Percentiles rank a stretch among this genome's conserved stretches.
These are phyloP conservation scores for Trichaptum fuscoviolaceum DNA, from an alignment of 768 basidiomycete genomes.

Conservation along the genomic window DNA sequence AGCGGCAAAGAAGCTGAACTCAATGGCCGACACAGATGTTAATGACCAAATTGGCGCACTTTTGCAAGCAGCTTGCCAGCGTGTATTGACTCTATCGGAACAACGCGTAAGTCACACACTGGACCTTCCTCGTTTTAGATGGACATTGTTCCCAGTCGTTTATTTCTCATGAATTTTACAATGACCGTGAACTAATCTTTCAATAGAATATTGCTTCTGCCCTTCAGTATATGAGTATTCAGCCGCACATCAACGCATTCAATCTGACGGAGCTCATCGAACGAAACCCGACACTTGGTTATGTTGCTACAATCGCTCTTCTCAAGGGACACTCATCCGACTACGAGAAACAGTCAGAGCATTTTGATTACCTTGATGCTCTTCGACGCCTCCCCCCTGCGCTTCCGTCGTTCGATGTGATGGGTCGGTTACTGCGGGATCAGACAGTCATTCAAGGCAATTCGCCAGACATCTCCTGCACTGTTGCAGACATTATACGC, in stretches of 20 bases:
- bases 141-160: neutral
- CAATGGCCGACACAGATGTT: neutral
- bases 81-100: slow-evolving; percentile 70
- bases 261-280: slow-evolving; percentile 64
- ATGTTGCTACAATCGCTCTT: slow-evolving; percentile 58
- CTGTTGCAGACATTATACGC: slow-evolving; percentile 60
- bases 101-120: slow-evolving; percentile 48
- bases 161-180: neutral
- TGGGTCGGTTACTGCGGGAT: slow-evolving; percentile 65
- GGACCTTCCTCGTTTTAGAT: neutral
- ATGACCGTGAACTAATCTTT: neutral
- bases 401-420: slow-evolving; percentile 66
- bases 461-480: slow-evolving; percentile 42
- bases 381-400: slow-evolving; percentile 65
- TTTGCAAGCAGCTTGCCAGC: slow-evolving; percentile 61
- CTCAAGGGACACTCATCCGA: slow-evolving; percentile 30
- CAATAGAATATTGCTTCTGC: neutral
- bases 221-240: slow-evolving; percentile 35
- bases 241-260: slow-evolving; percentile 56
- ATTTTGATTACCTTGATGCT: slow-evolving; percentile 55
- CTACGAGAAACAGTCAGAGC: slow-evolving; percentile 26
- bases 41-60: slow-evolving; percentile 58
- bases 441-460: slow-evolving; percentile 40
- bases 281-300: slow-evolving; percentile 64
- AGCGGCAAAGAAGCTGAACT: neutral